These are phyloP conservation scores for Xylona heveae DNA, from an alignment of 495 filamentous ascomycete species.

Conservation along the genomic window DNA sequence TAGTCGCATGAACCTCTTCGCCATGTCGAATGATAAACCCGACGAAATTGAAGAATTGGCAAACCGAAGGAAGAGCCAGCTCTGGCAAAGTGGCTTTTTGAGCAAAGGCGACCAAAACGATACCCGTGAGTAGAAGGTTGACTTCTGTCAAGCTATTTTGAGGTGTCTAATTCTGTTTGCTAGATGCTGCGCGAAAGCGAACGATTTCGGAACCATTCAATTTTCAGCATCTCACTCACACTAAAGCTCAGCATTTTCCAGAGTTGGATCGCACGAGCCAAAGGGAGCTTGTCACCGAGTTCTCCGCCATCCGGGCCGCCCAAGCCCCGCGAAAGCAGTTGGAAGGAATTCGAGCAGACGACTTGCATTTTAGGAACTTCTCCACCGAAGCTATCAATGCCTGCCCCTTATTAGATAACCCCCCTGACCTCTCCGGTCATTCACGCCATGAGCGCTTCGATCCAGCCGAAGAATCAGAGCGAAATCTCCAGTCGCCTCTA, in stretches of 20 bases:
- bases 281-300: conserved; percentile 41
- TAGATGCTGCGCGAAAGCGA: too few species aligned
- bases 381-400: too few species aligned
- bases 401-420: too few species aligned
- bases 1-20: background rate
- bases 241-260: conserved; percentile 39
- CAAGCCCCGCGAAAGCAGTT: conserved; percentile 38
- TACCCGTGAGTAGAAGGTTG: background rate
- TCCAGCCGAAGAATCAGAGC: too few species aligned
- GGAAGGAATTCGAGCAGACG: conserved; percentile 38
- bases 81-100: background rate
- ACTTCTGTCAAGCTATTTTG: background rate
- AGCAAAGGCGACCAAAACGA: background rate
- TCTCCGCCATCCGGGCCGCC: conserved; percentile 43
- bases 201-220: conserved; percentile 69
- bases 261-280: conserved; percentile 32
- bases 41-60: background rate
- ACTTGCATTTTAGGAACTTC: conserved; percentile 41
- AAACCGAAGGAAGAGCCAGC: too few species aligned
- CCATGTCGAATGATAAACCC: background rate
- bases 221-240: conserved; percentile 75
- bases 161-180: too few species aligned
- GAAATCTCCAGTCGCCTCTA: too few species aligned
- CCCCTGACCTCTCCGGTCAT: too few species aligned
- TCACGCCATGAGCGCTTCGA: too few species aligned